Base-by-base conservation (phyloP, 2,329 filamentous ascomycete species). In the Sarocladiaceae sp. region DNA sequence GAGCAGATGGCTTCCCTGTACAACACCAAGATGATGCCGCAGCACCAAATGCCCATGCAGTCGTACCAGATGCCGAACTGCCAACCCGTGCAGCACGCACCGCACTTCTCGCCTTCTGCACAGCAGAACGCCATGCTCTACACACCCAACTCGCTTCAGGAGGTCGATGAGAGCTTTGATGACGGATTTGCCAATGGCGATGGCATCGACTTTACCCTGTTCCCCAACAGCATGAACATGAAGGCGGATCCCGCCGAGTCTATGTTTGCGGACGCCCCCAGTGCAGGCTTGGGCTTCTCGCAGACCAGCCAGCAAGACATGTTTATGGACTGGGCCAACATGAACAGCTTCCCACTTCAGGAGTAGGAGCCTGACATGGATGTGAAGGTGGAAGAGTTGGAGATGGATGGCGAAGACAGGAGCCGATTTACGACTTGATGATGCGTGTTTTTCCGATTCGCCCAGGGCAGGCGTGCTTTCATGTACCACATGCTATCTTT, bases 81-180 rank as follows among this genome's bases (percentile, higher is more conserved):
- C 27, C 40, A 23, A 45, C 50, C 13, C 43, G 50, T 10, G 4
- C 50, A 49, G 15, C 48, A 47, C 51, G 50, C 65, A 24, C 64
- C 71, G 20, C 82, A 86, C 48, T 74, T 88, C 49, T 88, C 84
- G 3, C 83, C 83, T 7, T 71, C 73, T 44, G 84, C 81, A 4
- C 83, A 87, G 54, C 73, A 76, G 27, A 81, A 83, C 48, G 67
- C 80, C 2, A 85, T 86, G 66, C 72, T 88, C 24, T 84, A 74
- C 62, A 84, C 83, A 9, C 80, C 84, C 39, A 72, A 73, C 33
- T 82, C 81, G 0, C 61, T 80, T 48, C 67, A 68, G 15, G 74
- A 78, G 19, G 70, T 80, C 20, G 83, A 88, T 48, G 83, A 88
- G 54, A 75, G 73, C 31, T 85, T 80, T 52, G 75, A 78, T 32